Evolutionary conservation across 139 green algal genomes (phyloP), one percentile per base, ranked within the genome.

Genomic region (Astrephomene gubernaculifera): DNA sequence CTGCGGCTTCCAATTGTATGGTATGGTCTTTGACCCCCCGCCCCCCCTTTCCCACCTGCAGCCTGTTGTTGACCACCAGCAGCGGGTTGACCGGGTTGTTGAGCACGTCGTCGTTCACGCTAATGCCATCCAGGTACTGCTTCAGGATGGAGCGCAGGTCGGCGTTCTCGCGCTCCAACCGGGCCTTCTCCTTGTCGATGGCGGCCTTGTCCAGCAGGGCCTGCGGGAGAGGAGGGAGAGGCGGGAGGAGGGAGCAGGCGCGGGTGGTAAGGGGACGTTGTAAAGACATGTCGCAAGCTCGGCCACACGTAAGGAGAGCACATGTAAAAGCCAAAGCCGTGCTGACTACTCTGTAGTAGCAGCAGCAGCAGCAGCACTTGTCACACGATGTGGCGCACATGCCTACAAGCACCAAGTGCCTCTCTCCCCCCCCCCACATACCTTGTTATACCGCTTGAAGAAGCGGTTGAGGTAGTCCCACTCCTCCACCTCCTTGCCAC

Each of bases 81-180:
- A 98, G 93, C 60, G 95, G 93, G 92, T 97, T 98, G 57, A 92
- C 82, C 21, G 96, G 95, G 82, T 95, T 94, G 80, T 97, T 94
- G 65, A 98, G 89, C 12, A 97, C 93, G 36, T 94, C 92, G 29
- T 93, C 89, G 71, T 96, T 96, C 39, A 98, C 94, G 41, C 54
- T 90, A 79, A 94, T 94, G 82, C 94, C 93, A 49, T 95, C 93
- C 85, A 95, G 83, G 86, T 96, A 96, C 83, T 95, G 91, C 75
- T 95, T 91, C 60, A 97, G 74, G 69, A 95, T 92, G 33, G 82
- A 89, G 29, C 90, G 82, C 79, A 98, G 90, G 83, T 96, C 92
- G 9, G 71, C 89, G 82, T 98, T 98, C 87, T 98, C 95, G 49
- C 88, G 71, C 54, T 91, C 82, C 81, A 98, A 87, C 60, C 93